Evolutionary conservation across 805 yeast genomes (phyloP).

Genomic region (Brettanomyces anomalus): DNA sequence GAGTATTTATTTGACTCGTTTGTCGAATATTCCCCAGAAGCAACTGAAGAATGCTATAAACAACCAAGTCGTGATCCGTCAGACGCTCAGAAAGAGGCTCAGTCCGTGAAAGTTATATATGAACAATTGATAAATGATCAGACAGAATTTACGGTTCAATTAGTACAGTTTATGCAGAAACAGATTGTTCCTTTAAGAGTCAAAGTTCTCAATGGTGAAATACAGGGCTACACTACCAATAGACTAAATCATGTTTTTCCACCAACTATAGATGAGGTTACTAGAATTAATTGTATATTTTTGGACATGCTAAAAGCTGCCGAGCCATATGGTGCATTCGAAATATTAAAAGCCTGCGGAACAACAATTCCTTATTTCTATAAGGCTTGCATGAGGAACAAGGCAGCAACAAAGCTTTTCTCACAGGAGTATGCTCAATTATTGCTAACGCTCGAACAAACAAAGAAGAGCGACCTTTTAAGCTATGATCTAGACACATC

Average conservation of each 20-base stretch:
- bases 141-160: slow-evolving; percentile 58
- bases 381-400: slow-evolving; percentile 88
- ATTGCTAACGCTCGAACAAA: slow-evolving; percentile 20
- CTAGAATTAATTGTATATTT: slow-evolving; percentile 79
- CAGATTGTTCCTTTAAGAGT: slow-evolving; percentile 73
- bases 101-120: slow-evolving; percentile 43
- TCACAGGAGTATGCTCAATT: slow-evolving; percentile 35
- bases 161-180: slow-evolving; percentile 70
- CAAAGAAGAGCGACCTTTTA: slow-evolving; percentile 14
- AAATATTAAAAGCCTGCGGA: slow-evolving; percentile 73
- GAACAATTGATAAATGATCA: slow-evolving; percentile 65
- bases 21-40: slow-evolving; percentile 87
- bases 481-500: slow-evolving; percentile 42
- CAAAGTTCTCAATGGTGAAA: slow-evolving; percentile 47
- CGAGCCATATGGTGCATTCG: slow-evolving; percentile 58
- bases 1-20: slow-evolving; percentile 87
- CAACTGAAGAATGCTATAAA: slow-evolving; percentile 59
- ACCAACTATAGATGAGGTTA: slow-evolving; percentile 91
- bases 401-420: slow-evolving; percentile 77
- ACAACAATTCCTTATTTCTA: slow-evolving; percentile 82
- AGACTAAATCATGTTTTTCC: slow-evolving; percentile 77
- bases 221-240: slow-evolving; percentile 47
- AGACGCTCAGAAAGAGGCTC: slow-evolving; percentile 16
- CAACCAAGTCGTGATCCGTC: slow-evolving; percentile 36
- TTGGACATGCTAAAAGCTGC: slow-evolving; percentile 69